A percentile compares a stretch with the other conserved stretches of the same genome.
Conservation (phyloP, 2,329 filamentous ascomycete genomes). For the Bipolaris victoriae region DNA sequence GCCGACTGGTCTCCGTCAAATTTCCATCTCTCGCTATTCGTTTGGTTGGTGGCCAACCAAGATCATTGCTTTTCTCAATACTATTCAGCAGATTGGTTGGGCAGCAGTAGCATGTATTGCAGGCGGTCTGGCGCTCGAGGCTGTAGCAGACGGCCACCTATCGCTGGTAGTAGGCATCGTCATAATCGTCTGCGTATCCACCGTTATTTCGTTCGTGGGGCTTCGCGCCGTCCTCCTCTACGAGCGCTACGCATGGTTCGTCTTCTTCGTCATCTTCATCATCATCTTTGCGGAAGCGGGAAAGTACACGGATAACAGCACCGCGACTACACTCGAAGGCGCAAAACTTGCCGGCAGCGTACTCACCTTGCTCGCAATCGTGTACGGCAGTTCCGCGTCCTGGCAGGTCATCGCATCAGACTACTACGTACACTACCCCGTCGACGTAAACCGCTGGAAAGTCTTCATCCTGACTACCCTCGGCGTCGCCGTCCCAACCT, state of each 20-base stretch:
- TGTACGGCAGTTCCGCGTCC: conserved; percentile 49
- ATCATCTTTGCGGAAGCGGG: conserved; percentile 57
- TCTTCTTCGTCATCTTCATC: conserved; percentile 56
- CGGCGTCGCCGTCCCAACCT: conserved; percentile 51
- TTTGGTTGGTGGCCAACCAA: conserved; percentile 60
- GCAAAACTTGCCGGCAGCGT: conserved; percentile 41
- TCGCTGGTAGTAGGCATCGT: conserved; percentile 54
- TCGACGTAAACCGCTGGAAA: conserved; percentile 47
- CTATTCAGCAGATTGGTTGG: conserved; percentile 55
- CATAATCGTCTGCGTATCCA: conserved; percentile 50
- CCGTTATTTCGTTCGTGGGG: conserved; percentile 50
- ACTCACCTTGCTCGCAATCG: conserved; percentile 39
- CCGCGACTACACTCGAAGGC: conserved; percentile 42
- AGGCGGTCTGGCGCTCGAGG: conserved; percentile 51
- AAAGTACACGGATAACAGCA: conserved; percentile 51
- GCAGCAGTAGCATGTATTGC: conserved; percentile 52
- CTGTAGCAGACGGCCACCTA: conserved; percentile 52
- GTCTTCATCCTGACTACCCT: conserved; percentile 53
- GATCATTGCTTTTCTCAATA: conserved; percentile 55
- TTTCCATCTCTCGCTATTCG: conserved; percentile 54
- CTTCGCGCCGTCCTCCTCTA: conserved; percentile 55
- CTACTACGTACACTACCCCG: conserved; percentile 54
- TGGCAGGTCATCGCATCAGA: conserved; percentile 53
- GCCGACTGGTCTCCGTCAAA: conserved; percentile 52
- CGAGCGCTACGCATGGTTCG: conserved; percentile 58